Conservation (phyloP, 2,329 filamentous ascomycete species). For the Arthrobotrys pseudoclavata region DNA sequence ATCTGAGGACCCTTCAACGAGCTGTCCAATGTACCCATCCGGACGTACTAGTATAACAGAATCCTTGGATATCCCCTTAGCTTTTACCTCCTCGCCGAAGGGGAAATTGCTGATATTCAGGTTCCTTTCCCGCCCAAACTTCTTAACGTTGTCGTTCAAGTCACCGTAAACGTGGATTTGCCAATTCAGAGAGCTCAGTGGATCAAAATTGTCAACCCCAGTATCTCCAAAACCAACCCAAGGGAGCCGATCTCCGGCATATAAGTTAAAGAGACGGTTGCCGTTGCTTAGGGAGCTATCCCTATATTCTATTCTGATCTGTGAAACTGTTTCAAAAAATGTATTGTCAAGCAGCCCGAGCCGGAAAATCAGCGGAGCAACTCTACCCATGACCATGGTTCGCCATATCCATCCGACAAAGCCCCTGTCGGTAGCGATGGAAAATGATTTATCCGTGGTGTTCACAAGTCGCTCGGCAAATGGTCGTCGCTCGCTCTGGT, state of each 20-base stretch:
- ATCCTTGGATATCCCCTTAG: constrained; percentile 35
- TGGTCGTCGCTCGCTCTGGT: constrained; percentile 61
- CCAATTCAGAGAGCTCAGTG: constrained; percentile 37
- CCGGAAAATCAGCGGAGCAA: constrained; percentile 35
- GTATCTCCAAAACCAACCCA: constrained; percentile 43
- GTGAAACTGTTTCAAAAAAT: constrained; percentile 50
- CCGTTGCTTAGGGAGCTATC: constrained; percentile 30
- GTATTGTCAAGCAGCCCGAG: constrained; percentile 42
- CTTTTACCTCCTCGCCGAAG: constrained; percentile 22
- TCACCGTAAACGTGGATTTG: constrained; percentile 50
- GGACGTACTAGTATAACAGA: constrained; percentile 38
- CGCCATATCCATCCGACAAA: constrained; percentile 34
- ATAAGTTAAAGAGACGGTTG: constrained; percentile 21
- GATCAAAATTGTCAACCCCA: constrained; percentile 46
- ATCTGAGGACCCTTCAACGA: constrained; percentile 14
- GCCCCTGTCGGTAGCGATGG: constrained; percentile 27
- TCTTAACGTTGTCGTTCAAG: constrained; percentile 7
- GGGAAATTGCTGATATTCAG: constrained; percentile 24
- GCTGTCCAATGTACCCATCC: constrained; percentile 45
- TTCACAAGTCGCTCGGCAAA: constrained; percentile 46
- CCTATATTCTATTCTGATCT: constrained; percentile 50
- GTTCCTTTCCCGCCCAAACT: constrained; percentile 21
- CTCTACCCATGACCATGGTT: constrained; percentile 42
- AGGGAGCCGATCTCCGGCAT: constrained; percentile 50
- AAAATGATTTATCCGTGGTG: constrained; percentile 48